Conservation (phyloP, 2,329 filamentous ascomycete species). For the Mariannaea sp. region DNA sequence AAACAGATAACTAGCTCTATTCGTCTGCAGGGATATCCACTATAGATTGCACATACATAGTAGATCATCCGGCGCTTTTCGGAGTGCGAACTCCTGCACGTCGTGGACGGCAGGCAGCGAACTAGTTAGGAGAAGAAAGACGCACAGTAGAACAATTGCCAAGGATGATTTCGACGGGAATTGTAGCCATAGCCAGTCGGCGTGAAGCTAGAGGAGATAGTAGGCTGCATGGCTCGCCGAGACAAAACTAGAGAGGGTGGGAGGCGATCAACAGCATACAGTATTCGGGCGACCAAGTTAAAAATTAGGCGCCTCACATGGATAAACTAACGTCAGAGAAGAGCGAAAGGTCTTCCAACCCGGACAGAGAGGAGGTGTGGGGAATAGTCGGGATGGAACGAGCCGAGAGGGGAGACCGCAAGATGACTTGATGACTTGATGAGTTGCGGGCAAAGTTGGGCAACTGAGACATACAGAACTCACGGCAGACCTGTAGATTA, state of each 20-base stretch:
- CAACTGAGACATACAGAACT: neutral
- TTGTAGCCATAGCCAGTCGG: slow-evolving; percentile 11
- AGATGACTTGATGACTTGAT: too few relatives aligned
- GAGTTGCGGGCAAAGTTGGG: slow-evolving; percentile 16
- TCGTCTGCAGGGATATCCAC: slow-evolving; percentile 12
- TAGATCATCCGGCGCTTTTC: slow-evolving; percentile 4
- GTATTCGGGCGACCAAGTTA: slow-evolving; percentile 7
- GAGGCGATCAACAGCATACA: slow-evolving; percentile 10
- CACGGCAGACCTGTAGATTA: neutral
- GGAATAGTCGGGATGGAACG: slow-evolving; percentile 26
- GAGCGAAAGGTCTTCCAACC: neutral
- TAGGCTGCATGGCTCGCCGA: slow-evolving; percentile 14
- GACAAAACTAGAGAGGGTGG: neutral
- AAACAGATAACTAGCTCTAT: slow-evolving; percentile 8
- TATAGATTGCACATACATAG: slow-evolving; percentile 7
- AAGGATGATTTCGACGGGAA: slow-evolving; percentile 11
- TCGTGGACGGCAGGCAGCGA: neutral
- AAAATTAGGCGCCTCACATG: neutral
- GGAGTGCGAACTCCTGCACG: slow-evolving; percentile 20
- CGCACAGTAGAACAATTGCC: neutral
- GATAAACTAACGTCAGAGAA: slow-evolving; percentile 5
- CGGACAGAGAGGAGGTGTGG: slow-evolving; percentile 16
- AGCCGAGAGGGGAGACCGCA: slow-evolving; percentile 18
- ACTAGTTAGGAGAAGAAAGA: slow-evolving; percentile 7
- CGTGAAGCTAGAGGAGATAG: slow-evolving; percentile 5